Conservation (phyloP, 129 eudicot genomes). For the Tanacetum coccineum region DNA sequence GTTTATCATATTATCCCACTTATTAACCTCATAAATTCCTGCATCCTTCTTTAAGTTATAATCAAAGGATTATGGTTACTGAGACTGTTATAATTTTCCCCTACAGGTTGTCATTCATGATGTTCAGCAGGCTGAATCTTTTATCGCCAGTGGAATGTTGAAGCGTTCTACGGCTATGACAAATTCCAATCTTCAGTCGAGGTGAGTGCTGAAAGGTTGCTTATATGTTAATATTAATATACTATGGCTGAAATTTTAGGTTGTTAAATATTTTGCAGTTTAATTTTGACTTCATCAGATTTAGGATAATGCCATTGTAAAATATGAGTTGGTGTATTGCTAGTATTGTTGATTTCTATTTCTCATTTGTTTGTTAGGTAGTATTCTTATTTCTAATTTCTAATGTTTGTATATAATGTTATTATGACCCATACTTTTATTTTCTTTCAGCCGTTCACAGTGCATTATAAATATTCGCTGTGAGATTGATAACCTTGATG, state of each 20-base stretch:
- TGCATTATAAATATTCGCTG: slow-evolving; percentile 77
- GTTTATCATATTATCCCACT: background rate
- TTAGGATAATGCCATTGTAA: background rate
- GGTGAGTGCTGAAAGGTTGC: slow-evolving; percentile 38
- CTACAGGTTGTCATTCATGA: slow-evolving; percentile 50
- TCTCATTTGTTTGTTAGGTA: slow-evolving; percentile 3
- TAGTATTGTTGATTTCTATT: background rate
- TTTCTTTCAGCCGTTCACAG: slow-evolving; percentile 70
- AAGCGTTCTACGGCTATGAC: slow-evolving; percentile 86
- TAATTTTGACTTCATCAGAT: background rate
- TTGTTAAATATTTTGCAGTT: background rate
- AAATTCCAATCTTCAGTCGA: slow-evolving; percentile 74
- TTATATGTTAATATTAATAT: background rate
- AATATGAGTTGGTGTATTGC: background rate
- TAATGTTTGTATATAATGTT: background rate
- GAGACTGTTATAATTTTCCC: background rate
- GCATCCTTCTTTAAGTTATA: slow-evolving; percentile 4
- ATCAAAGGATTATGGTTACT: slow-evolving; percentile 5
- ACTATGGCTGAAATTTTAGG: background rate
- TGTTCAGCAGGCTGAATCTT: slow-evolving; percentile 70
- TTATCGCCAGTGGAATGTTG: slow-evolving; percentile 60
- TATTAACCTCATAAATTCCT: slow-evolving; percentile 7
- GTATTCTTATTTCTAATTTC: background rate
- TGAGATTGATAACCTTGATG: slow-evolving; percentile 32
- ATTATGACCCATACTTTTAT: background rate